These are phyloP conservation scores for Chiua virens DNA, from an alignment of 768 basidiomycete genomes.

Conservation along the genomic window DNA sequence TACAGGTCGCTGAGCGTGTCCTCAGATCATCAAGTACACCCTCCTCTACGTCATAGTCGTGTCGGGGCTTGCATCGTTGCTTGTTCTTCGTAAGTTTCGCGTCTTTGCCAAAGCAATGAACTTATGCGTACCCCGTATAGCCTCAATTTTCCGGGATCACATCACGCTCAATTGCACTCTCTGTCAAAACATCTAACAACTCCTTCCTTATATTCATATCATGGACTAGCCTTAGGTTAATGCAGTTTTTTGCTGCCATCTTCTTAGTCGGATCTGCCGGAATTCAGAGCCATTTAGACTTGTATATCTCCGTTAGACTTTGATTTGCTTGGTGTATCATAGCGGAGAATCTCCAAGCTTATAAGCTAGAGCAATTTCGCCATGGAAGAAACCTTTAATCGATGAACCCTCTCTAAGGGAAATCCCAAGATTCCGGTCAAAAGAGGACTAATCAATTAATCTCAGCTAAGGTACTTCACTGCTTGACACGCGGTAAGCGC, in stretches of 20 bases:
- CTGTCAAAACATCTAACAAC: constrained; percentile 80
- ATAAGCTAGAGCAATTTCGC: constrained; percentile 4
- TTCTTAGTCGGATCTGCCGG: constrained; percentile 14
- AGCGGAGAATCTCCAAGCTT: constrained; percentile 17
- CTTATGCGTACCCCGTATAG: constrained; percentile 39
- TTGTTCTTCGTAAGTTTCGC: constrained; percentile 70
- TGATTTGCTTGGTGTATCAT: constrained; percentile 31
- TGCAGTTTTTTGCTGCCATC: constrained; percentile 3
- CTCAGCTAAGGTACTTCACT: too few species aligned
- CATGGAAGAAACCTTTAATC: not conserved
- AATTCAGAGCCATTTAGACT: constrained; percentile 20
- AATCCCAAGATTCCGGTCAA: not conserved
- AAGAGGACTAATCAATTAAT: too few species aligned
- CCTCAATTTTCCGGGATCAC: constrained; percentile 76
- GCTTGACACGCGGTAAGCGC: not conserved
- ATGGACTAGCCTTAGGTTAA: constrained; percentile 8
- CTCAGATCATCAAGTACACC: constrained; percentile 82
- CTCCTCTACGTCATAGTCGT: constrained; percentile 78
- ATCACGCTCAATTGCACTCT: constrained; percentile 79
- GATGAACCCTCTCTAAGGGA: not conserved
- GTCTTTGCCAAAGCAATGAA: constrained; percentile 5
- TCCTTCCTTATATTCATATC: constrained; percentile 4
- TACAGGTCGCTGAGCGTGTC: constrained; percentile 2
- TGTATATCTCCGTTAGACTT: constrained; percentile 26
- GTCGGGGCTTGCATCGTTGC: constrained; percentile 74